These are phyloP conservation scores for Bipolaris bicolor DNA, from an alignment of 2,329 filamentous ascomycete genomes.

Conservation along the genomic window DNA sequence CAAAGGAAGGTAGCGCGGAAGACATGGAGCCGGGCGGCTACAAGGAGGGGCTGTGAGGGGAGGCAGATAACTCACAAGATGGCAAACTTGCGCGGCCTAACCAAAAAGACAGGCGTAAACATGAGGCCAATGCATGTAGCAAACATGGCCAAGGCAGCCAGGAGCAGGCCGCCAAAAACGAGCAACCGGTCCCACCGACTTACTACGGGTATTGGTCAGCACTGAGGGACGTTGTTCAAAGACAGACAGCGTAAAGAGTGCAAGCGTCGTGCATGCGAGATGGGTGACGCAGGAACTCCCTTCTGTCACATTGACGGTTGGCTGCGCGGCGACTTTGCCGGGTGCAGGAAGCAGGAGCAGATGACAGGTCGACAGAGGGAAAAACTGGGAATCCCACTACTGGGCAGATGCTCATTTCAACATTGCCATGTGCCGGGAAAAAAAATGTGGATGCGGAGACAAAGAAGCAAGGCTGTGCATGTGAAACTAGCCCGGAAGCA, in stretches of 20 bases:
- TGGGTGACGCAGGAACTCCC: conserved; percentile 53
- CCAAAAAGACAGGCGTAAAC: conserved; percentile 70
- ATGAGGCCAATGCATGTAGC: conserved; percentile 90
- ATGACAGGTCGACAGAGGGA: conserved; percentile 30
- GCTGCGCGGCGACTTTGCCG: conserved; percentile 36
- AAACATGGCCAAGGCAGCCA: conserved; percentile 78
- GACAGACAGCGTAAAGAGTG: conserved; percentile 34
- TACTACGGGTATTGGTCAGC: conserved; percentile 64
- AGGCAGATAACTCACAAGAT: conserved; percentile 80
- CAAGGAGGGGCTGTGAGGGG: conserved; percentile 24
- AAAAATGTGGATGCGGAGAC: conserved; percentile 14
- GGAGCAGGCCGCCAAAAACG: conserved; percentile 68
- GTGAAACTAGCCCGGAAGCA: conserved; percentile 34
- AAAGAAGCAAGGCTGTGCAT: conserved; percentile 28
- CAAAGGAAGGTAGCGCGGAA: conserved; percentile 22
- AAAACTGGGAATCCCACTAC: conserved; percentile 10
- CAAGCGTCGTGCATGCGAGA: conserved; percentile 47
- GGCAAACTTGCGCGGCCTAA: conserved; percentile 91
- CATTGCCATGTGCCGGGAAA: conserved; percentile 28
- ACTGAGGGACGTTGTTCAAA: conserved; percentile 29
- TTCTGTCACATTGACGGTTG: conserved; percentile 37
- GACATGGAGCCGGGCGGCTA: conserved; percentile 12
- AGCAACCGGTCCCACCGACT: conserved; percentile 96
- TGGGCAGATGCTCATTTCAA: conserved; percentile 24
- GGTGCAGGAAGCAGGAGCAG: conserved; percentile 36